Evolutionary conservation across 176 grass and related monocot genomes (phyloP).

Genomic region (Ananas comosus): DNA sequence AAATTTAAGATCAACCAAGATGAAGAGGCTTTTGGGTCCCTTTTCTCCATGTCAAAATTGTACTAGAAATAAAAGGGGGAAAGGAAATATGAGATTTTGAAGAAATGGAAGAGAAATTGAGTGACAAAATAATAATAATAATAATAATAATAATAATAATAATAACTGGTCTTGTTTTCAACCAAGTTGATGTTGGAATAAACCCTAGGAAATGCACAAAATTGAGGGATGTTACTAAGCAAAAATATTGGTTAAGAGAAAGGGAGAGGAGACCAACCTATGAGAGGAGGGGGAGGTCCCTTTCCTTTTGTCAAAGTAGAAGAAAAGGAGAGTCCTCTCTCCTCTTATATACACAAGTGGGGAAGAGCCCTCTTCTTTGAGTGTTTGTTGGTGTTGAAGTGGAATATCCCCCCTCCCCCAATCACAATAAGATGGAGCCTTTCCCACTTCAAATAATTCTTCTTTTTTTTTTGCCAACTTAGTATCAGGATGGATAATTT

Average conservation of each 20-base stretch:
- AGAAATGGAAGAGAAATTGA: no score
- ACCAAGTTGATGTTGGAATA: neutral
- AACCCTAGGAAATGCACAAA: neutral
- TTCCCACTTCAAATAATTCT: neutral
- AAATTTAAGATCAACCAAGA: neutral
- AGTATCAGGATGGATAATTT: no score
- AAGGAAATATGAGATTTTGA: no score
- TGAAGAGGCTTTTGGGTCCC: neutral
- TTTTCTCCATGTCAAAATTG: no score
- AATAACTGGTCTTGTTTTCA: neutral
- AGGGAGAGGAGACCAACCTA: neutral
- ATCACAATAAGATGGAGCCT: no score
- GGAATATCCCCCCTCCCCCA: no score
- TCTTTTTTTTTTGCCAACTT: no score
- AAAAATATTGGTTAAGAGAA: neutral
- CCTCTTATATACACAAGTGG: neutral
- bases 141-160: neutral
- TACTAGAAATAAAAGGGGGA: no score
- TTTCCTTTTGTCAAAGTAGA: neutral
- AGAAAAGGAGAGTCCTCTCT: neutral
- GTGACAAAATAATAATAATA: no score
- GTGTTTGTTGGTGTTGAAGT: neutral
- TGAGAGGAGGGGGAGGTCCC: neutral
- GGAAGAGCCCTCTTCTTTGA: neutral
- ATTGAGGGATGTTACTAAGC: neutral